Conservation (phyloP, 2,329 filamentous ascomycete genomes). For the Colletotrichum sp. region DNA sequence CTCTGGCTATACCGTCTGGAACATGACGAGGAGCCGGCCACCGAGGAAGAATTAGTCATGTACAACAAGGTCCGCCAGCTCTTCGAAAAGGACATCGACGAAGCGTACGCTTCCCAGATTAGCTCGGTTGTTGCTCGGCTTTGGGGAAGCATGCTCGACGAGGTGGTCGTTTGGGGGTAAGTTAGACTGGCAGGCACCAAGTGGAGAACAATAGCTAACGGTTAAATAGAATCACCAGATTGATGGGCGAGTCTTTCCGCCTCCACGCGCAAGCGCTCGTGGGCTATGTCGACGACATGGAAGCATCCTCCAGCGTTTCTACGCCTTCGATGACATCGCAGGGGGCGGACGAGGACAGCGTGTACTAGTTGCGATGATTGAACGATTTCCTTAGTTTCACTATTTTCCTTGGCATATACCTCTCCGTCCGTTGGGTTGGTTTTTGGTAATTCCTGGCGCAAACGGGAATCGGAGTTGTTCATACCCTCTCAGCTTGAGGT, state of each 20-base stretch:
- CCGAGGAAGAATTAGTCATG: constrained; percentile 84
- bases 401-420: constrained; percentile 53
- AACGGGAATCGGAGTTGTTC: constrained; percentile 12
- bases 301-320: constrained; percentile 71
- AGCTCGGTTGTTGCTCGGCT: constrained; percentile 95
- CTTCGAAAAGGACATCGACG: constrained; percentile 89
- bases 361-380: constrained; percentile 65
- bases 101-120: constrained; percentile 80
- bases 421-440: constrained; percentile 30
- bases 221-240: constrained; percentile 77
- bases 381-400: constrained; percentile 54
- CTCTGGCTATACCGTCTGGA: constrained; percentile 99
- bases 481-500: constrained; percentile 10
- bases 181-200: constrained; percentile 43
- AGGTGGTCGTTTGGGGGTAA: constrained; percentile 99
- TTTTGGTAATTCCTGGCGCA: constrained; percentile 25
- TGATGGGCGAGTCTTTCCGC: constrained; percentile 98
- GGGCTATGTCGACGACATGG: constrained; percentile 88
- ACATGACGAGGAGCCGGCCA: constrained; percentile 94
- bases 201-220: constrained; percentile 18
- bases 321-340: constrained; percentile 76
- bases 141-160: constrained; percentile 98
- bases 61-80: constrained; percentile 91
- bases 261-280: constrained; percentile 93
- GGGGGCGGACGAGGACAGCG: constrained; percentile 73